phyloP scores from a whole-genome alignment of 2,329 filamentous ascomycete genomes.

The Xylaria sp. region DNA sequence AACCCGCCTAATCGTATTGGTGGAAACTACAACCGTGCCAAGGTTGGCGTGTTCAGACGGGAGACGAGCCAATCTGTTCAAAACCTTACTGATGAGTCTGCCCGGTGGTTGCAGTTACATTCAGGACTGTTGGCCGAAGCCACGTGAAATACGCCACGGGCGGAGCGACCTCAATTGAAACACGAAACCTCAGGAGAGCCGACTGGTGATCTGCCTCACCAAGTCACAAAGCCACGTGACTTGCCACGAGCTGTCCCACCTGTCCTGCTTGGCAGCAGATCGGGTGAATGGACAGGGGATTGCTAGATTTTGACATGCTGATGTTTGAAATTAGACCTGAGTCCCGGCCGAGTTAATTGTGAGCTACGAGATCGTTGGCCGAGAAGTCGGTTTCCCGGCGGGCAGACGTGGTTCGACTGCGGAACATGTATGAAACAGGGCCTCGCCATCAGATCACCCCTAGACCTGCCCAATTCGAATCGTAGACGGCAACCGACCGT shows the following conservation, averaged over 20 bases:
- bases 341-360: not conserved
- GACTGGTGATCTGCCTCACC: not conserved
- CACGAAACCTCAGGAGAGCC: not conserved
- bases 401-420: not conserved
- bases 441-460: not conserved
- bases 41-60: not conserved
- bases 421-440: not conserved
- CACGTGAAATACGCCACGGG: not conserved
- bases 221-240: not conserved
- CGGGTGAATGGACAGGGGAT: not conserved
- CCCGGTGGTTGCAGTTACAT: not conserved
- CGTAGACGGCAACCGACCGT: too few relatives aligned
- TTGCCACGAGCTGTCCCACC: not conserved
- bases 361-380: not conserved
- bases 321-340: not conserved
- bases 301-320: not conserved
- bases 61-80: not conserved
- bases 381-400: not conserved
- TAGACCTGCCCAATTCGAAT: not conserved
- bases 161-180: not conserved
- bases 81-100: not conserved
- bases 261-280: not conserved
- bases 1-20: not conserved
- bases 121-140: not conserved
- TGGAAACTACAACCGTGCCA: not conserved